Conservation (phyloP, 352 stramenopile species). For the Pythium insidiosum region DNA sequence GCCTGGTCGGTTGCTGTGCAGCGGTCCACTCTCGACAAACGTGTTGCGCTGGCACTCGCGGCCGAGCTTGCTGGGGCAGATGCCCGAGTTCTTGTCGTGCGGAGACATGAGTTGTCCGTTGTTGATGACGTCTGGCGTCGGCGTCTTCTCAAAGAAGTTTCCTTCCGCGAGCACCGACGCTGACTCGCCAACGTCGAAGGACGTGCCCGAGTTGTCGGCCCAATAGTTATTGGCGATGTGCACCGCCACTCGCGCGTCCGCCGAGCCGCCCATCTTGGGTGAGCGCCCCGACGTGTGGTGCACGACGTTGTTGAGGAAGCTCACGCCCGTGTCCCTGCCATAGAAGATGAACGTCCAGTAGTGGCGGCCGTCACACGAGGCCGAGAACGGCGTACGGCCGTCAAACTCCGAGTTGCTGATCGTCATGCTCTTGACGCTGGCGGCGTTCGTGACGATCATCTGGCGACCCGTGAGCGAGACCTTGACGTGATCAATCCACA, state of each 20-base stretch:
- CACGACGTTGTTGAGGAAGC: constrained; percentile 33
- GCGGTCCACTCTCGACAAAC: constrained; percentile 9
- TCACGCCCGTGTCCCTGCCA: constrained; percentile 26
- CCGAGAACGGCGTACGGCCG: constrained; percentile 27
- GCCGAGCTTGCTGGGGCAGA: not conserved
- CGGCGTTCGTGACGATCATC: constrained; percentile 30
- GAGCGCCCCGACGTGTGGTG: constrained; percentile 32
- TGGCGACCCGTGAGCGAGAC: constrained; percentile 24
- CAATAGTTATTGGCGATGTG: constrained; percentile 19
- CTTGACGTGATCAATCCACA: constrained; percentile 47
- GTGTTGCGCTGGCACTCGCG: constrained; percentile 6
- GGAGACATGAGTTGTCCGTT: constrained; percentile 7
- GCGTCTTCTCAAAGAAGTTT: constrained; percentile 16
- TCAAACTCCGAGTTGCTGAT: constrained; percentile 54
- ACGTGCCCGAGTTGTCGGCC: constrained; percentile 13
- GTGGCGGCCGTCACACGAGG: constrained; percentile 37
- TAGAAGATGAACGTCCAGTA: constrained; percentile 41
- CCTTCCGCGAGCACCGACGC: constrained; percentile 11
- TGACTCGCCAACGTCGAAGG: constrained; percentile 9
- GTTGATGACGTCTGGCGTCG: constrained; percentile 1
- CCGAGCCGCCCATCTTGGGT: constrained; percentile 24
- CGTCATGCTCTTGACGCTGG: constrained; percentile 23
- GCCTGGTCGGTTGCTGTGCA: constrained; percentile 2
- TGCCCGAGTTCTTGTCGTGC: constrained; percentile 1
- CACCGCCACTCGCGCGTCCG: constrained; percentile 16